Conservation (phyloP, 371 early-diverging fungal species). For the Syncephalastrum sp. region DNA sequence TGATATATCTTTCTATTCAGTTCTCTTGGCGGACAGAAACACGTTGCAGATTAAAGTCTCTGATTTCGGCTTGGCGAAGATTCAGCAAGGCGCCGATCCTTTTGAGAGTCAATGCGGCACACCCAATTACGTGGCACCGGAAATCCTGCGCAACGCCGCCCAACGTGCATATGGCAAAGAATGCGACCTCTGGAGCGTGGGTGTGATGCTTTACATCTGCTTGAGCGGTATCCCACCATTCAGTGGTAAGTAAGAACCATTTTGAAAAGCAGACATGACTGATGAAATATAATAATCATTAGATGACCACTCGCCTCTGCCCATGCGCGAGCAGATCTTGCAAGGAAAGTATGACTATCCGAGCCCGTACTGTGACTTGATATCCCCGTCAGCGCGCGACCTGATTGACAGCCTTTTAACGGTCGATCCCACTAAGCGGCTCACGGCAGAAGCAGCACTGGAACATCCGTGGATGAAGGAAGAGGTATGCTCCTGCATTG, state of each 20-base stretch:
- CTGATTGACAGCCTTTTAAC: constrained; percentile 58
- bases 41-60: constrained; percentile 80
- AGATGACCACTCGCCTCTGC: constrained; percentile 19
- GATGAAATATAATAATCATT: not conserved
- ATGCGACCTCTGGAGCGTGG: constrained; percentile 98
- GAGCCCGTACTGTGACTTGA: constrained; percentile 79
- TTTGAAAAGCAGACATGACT: not conserved
- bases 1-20: constrained; percentile 76
- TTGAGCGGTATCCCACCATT: constrained; percentile 97
- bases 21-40: constrained; percentile 67
- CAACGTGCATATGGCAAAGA: constrained; percentile 76
- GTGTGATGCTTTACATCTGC: constrained; percentile 97
- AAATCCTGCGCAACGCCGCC: constrained; percentile 73
- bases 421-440: constrained; percentile 45
- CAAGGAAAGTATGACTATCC: constrained; percentile 79
- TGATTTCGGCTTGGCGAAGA: constrained; percentile 95
- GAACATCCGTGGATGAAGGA: constrained; percentile 2
- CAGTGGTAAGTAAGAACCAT: constrained; percentile 36
- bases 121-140: constrained; percentile 97
- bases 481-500: not conserved
- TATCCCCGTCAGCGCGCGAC: constrained; percentile 67
- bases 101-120: constrained; percentile 93
- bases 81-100: constrained; percentile 51
- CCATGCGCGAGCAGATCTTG: constrained; percentile 67
- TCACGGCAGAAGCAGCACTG: constrained; percentile 43